Percentiles rank a stretch among this genome's conserved stretches.
Conservation (phyloP, 192 early-diverging fungal genomes). For the Rhizoclosmatium globosum region DNA sequence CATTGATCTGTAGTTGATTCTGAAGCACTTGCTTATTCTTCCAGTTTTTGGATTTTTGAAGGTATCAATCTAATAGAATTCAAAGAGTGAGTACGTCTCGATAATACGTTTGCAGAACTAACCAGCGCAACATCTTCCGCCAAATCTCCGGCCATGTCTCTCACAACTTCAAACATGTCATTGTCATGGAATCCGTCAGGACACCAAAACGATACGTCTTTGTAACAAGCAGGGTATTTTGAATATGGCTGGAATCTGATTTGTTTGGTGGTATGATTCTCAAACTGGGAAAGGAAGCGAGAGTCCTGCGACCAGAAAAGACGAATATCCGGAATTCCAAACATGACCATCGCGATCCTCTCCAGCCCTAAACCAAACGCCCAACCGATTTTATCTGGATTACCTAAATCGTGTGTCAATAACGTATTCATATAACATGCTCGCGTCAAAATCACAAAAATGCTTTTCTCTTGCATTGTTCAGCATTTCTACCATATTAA, state of each 20-base stretch:
- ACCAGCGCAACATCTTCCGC: conserved; percentile 89
- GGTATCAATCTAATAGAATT: conserved; percentile 72
- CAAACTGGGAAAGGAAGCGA: conserved; percentile 88
- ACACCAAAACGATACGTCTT: conserved; percentile 96
- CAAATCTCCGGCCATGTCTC: conserved; percentile 91
- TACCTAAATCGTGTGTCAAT: conserved; percentile 48
- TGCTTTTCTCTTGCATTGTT: too few relatives aligned
- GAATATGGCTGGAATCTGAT: conserved; percentile 86
- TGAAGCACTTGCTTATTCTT: conserved; percentile 83
- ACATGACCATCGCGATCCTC: conserved; percentile 94
- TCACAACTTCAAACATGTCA: conserved; percentile 91
- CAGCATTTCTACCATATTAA: too few relatives aligned
- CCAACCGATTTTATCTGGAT: conserved; percentile 87
- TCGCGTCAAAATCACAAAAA: too few relatives aligned
- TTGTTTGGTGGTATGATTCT: conserved; percentile 66
- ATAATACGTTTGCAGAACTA: neutral
- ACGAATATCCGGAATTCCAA: conserved; percentile 94
- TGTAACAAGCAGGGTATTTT: conserved; percentile 90
- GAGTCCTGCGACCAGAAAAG: conserved; percentile 94
- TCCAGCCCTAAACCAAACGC: conserved; percentile 98
- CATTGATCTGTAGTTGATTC: conserved; percentile 97
- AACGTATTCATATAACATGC: too few relatives aligned
- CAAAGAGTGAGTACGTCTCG: neutral
- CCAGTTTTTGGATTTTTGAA: conserved; percentile 90
- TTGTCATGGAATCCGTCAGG: conserved; percentile 85